phyloP scores from a whole-genome alignment of 1,284 basidiomycete species.

The Irpex sp. region DNA sequence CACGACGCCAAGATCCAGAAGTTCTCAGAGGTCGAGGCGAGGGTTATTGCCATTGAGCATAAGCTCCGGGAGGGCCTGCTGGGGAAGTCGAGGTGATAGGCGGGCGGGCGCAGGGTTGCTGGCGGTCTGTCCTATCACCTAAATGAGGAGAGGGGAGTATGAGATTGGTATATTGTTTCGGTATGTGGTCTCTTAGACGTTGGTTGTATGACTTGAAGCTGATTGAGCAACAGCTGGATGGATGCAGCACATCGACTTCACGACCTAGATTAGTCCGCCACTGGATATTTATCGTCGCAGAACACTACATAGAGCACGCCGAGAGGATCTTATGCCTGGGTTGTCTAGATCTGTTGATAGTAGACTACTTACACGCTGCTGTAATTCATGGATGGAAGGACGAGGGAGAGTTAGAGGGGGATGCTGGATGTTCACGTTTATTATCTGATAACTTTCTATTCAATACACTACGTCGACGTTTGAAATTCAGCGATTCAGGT shows the following conservation, averaged over 20 bases:
- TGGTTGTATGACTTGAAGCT: neutral
- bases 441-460: neutral
- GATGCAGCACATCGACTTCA: neutral
- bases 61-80: neutral
- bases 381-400: neutral
- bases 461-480: neutral
- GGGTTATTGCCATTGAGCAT: neutral
- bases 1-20: conserved; percentile 15
- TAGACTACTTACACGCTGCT: neutral
- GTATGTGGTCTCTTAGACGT: neutral
- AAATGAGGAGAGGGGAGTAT: neutral
- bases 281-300: neutral
- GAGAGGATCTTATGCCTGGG: neutral
- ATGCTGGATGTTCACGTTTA: neutral
- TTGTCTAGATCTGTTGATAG: neutral
- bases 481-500: too few species aligned
- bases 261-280: neutral
- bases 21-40: conserved; percentile 1
- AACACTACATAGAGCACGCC: neutral
- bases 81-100: neutral
- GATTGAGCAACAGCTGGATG: neutral
- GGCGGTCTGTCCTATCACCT: neutral
- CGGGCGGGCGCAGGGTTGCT: neutral
- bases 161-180: neutral
- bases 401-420: neutral